Conservation (phyloP, 176 grass and related monocot genomes). For the Alloteropsis semialata region DNA sequence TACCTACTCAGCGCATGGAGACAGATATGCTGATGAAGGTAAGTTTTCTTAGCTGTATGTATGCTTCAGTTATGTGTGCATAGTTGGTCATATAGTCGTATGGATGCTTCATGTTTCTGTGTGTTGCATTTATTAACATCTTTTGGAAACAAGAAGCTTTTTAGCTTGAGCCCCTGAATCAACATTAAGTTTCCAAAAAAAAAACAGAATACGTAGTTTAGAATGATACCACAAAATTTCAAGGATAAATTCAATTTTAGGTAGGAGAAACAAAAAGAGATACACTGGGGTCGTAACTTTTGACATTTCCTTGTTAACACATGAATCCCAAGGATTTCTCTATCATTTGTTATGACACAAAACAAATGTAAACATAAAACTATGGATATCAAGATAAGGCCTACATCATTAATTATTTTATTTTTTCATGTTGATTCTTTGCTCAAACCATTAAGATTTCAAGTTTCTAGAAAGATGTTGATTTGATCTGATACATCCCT, state of each 20-base stretch:
- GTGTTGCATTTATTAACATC: neutral
- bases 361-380: neutral
- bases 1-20: slow-evolving; percentile 36
- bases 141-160: neutral
- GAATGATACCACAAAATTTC: neutral
- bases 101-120: neutral
- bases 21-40: slow-evolving; percentile 86
- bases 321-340: neutral
- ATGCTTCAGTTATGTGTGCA: neutral
- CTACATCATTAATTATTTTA: neutral
- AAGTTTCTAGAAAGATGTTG: neutral
- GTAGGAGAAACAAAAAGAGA: neutral
- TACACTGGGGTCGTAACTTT: neutral
- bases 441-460: neutral
- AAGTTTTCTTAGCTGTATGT: neutral
- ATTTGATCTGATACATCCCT: neutral
- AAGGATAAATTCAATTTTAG: neutral
- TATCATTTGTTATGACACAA: neutral
- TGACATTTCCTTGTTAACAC: neutral
- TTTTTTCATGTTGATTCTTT: neutral
- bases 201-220: neutral
- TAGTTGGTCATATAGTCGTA: neutral
- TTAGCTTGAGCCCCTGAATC: neutral
- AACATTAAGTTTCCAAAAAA: neutral
- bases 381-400: neutral